Evolutionary conservation across 305 asterid species (phyloP).

Genomic region (Petunia hybrid): DNA sequence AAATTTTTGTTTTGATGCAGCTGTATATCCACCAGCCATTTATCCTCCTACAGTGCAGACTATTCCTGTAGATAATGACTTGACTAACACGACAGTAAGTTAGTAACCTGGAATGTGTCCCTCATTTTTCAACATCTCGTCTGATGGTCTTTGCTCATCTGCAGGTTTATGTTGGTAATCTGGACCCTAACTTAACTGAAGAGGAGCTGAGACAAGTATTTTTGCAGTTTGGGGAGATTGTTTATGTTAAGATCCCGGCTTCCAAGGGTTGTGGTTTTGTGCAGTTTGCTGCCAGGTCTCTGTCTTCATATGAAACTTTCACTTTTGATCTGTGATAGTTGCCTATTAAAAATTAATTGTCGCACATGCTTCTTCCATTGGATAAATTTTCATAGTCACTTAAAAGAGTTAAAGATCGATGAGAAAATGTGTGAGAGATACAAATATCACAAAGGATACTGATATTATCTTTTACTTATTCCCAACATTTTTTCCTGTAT

Average conservation of each 20-base stretch:
- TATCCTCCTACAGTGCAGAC: conserved; percentile 77
- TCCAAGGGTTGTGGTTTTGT: conserved; percentile 90
- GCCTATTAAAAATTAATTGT: background rate
- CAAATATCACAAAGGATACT: background rate
- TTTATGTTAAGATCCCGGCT: conserved; percentile 82
- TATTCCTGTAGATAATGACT: conserved; percentile 69
- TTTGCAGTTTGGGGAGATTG: conserved; percentile 81
- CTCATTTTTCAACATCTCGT: conserved; percentile 16
- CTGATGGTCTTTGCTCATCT: conserved; percentile 39
- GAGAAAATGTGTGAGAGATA: background rate
- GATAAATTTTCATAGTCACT: background rate
- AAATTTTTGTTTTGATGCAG: conserved; percentile 46
- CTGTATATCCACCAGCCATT: conserved; percentile 64
- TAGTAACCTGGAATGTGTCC: conserved; percentile 20
- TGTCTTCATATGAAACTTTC: conserved; percentile 19
- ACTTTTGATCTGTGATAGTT: conserved; percentile 17
- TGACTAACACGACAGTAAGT: conserved; percentile 85
- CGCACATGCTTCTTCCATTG: background rate
- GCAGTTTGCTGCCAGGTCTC: conserved; percentile 80
- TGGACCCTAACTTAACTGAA: conserved; percentile 79
- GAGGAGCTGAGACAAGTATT: conserved; percentile 87
- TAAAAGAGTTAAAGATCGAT: background rate
- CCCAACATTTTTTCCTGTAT: conserved; percentile 34
- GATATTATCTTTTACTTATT: conserved; percentile 34
- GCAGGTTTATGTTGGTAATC: conserved; percentile 84